A percentile compares a stretch with the other conserved stretches of the same genome.
Conservation (phyloP, 805 yeast genomes). For the Yarrowia divulgata region DNA sequence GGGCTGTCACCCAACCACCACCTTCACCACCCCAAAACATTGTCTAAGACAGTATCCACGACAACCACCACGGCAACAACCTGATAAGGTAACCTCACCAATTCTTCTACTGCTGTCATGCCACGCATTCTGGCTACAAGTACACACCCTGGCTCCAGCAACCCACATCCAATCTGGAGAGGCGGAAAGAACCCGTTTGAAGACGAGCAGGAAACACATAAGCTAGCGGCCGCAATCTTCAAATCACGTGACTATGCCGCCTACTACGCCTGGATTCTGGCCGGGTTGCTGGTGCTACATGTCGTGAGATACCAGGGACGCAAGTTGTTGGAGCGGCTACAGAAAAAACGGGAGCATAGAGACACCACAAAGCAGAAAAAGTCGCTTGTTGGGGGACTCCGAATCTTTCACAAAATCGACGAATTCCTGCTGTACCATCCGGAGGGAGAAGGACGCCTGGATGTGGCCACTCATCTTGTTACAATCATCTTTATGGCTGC, state of each 20-base stretch:
- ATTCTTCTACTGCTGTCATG: not conserved
- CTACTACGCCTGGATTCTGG: conserved; percentile 8
- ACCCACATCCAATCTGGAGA: conserved; percentile 20
- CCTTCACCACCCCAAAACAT: no score
- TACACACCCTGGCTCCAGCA: not conserved
- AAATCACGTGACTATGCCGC: conserved; percentile 20
- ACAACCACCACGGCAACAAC: no score
- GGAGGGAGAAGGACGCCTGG: conserved; percentile 15
- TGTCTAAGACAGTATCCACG: no score
- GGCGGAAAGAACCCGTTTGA: conserved; percentile 25
- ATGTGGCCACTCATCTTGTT: conserved; percentile 16
- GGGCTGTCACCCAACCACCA: no score
- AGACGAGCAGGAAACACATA: conserved; percentile 9
- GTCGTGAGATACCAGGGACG: conserved; percentile 15
- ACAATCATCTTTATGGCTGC: not conserved
- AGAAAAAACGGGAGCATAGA: not conserved
- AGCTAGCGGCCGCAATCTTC: conserved; percentile 15
- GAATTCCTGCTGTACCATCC: conserved; percentile 25
- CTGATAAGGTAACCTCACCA: no score
- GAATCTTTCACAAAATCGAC: conserved; percentile 20
- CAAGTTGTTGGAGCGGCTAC: not conserved
- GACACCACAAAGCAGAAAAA: not conserved
- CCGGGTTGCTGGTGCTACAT: conserved; percentile 25
- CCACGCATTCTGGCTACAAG: conserved; percentile 28
- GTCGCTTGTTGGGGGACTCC: not conserved